phyloP scores from a whole-genome alignment of 495 filamentous ascomycete species.

The Penicillium cosmopolitanum region DNA sequence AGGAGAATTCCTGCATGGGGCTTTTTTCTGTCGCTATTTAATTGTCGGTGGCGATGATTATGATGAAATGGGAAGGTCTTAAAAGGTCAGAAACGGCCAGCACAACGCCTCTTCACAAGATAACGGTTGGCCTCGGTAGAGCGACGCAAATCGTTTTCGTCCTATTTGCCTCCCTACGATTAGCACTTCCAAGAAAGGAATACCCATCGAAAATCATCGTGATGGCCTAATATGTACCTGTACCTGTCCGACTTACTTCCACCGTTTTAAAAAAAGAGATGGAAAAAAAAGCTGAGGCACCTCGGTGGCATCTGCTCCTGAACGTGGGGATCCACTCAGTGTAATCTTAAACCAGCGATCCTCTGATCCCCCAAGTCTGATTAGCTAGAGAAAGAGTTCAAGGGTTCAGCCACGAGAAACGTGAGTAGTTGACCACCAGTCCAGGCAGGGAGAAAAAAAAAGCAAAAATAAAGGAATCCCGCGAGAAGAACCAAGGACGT shows the following conservation, averaged over 20 bases:
- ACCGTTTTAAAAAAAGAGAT: background rate
- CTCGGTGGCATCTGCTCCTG: slow-evolving; percentile 19
- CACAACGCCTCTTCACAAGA: slow-evolving; percentile 19
- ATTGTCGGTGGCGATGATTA: slow-evolving; percentile 11
- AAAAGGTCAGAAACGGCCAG: background rate
- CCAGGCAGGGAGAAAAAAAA: background rate
- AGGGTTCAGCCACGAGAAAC: slow-evolving; percentile 13
- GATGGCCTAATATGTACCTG: slow-evolving; percentile 1
- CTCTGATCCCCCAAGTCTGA: slow-evolving; percentile 23
- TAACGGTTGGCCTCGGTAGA: slow-evolving; percentile 24
- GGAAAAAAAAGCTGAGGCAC: slow-evolving; percentile 7
- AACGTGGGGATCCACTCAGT: slow-evolving; percentile 31
- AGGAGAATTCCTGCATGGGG: slow-evolving; percentile 11
- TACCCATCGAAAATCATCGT: slow-evolving; percentile 4
- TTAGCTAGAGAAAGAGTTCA: slow-evolving; percentile 9
- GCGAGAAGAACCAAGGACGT: background rate
- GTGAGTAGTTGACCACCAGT: background rate
- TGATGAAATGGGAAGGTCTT: slow-evolving; percentile 17
- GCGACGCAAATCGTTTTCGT: slow-evolving; percentile 4
- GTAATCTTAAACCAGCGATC: slow-evolving; percentile 28
- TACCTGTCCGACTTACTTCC: background rate
- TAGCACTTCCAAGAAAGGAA: slow-evolving; percentile 4
- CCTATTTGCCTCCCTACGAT: slow-evolving; percentile 8
- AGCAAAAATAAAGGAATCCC: background rate
- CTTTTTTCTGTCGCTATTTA: slow-evolving; percentile 3